Conservation (phyloP, 1,284 basidiomycete genomes). For the Wolfiporia cocos region DNA sequence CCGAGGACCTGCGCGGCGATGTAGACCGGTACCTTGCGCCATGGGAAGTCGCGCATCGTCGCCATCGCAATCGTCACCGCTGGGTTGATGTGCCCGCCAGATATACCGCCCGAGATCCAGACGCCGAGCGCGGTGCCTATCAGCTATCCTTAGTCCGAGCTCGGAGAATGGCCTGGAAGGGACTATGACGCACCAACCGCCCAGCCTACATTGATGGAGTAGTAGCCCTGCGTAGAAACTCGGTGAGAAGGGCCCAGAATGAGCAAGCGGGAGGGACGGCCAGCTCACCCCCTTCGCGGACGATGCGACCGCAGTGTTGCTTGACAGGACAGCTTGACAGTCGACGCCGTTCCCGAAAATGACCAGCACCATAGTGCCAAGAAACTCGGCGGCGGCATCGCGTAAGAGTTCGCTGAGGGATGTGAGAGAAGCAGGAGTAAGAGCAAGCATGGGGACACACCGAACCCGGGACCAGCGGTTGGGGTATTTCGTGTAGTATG, state of each 20-base stretch:
- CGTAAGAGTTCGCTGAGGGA: conserved; percentile 36
- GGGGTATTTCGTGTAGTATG: conserved; percentile 32
- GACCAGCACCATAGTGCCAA: conserved; percentile 61
- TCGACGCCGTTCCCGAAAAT: conserved; percentile 61
- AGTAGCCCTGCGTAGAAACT: conserved; percentile 37
- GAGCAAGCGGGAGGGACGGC: background rate
- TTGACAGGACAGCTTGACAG: conserved; percentile 57
- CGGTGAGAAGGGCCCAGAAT: conserved; percentile 2
- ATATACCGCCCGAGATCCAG: conserved; percentile 60
- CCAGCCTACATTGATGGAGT: conserved; percentile 64
- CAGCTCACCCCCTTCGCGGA: conserved; percentile 58
- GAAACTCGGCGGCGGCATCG: conserved; percentile 64
- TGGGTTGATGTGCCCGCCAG: conserved; percentile 77
- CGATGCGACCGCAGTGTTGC: conserved; percentile 42
- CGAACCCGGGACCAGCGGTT: conserved; percentile 54
- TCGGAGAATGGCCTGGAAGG: conserved; percentile 1
- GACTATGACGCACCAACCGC: conserved; percentile 40
- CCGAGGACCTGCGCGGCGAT: conserved; percentile 70
- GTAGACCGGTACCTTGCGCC: conserved; percentile 72
- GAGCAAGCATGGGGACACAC: conserved; percentile 28
- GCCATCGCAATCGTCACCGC: conserved; percentile 72
- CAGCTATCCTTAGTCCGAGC: background rate
- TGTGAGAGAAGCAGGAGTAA: background rate
- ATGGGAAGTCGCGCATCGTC: conserved; percentile 68
- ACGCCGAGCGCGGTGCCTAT: conserved; percentile 53